Base-by-base conservation (phyloP, 345 rosid genomes). In the Murraya koenigii region DNA sequence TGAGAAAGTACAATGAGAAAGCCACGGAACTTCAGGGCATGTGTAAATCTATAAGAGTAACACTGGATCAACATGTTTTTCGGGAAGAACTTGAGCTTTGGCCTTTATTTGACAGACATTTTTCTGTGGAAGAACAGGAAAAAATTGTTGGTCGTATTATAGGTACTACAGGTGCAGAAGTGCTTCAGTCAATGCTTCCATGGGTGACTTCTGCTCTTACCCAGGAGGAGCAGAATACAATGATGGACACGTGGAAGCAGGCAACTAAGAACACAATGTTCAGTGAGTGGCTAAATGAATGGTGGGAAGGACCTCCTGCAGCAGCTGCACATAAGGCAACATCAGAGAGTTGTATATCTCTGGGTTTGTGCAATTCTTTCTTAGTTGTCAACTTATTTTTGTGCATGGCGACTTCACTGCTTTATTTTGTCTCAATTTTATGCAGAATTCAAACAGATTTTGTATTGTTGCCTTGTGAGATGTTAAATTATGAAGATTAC, bases 241-340 rank as follows among this genome's bases (percentile, higher is more conserved):
- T 89, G 92, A 85, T 89, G 92, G 90, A 87, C 72, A 87, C 92
- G 13, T 87, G 90, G 90, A 89, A 89, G 83, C 84, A 89, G 82
- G 92, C 92, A 25, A 82, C 92, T 1, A 87, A 85, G 78, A 89
- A 89, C 84, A 89, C 92, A 15, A 89, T 87, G 90, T 89, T 89
- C 80, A 85, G 86, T 25, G 92, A 89, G 80, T 89, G 92, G 92
- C 90, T 89, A 66, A 81, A 85, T 76, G 92, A 89, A 81, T 89
- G 92, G 88, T 86, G 90, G 90, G 86, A 83, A 76, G 89, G 87
- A 67, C 80, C 81, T 39, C 66, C 80, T 74, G 69, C 75, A 71
- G 71, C 76, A 72, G 71, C 84, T 49, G 64, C 79, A 33, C 80
- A 82, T 33, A 58, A 77, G 8, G 69, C 84, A 62, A 77, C 88